Conservation (phyloP, 805 yeast species). For the Kluyveromyces dobzhanskii region DNA sequence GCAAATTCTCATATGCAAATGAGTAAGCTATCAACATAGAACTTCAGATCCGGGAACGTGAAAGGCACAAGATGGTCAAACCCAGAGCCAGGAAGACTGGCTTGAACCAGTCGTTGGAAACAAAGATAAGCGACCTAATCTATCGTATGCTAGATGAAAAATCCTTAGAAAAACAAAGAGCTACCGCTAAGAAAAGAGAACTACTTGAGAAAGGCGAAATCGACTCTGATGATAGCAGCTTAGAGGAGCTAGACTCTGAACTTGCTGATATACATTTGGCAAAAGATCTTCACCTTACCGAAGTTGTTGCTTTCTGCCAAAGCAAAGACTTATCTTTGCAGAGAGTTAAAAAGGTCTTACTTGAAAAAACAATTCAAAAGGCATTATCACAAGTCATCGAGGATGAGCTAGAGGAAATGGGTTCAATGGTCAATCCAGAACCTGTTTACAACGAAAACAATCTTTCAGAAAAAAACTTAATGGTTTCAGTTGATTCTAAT, state of each 20-base stretch:
- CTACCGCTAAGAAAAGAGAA: slow-evolving; percentile 19
- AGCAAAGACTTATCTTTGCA: slow-evolving; percentile 56
- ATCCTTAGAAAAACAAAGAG: slow-evolving; percentile 35
- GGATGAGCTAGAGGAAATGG: slow-evolving; percentile 54
- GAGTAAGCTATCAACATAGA: too few relatives aligned
- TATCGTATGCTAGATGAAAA: slow-evolving; percentile 52
- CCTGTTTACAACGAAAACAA: slow-evolving; percentile 19
- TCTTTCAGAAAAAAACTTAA: slow-evolving; percentile 32
- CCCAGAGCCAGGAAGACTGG: slow-evolving; percentile 20
- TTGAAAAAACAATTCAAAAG: slow-evolving; percentile 58
- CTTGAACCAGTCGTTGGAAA: slow-evolving; percentile 37
- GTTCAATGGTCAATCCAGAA: slow-evolving; percentile 6
- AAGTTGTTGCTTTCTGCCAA: slow-evolving; percentile 52
- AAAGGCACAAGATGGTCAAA: slow-evolving; percentile 30
- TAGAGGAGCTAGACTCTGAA: slow-evolving; percentile 16
- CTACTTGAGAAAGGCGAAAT: slow-evolving; percentile 9
- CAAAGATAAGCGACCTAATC: slow-evolving; percentile 47
- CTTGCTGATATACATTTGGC: slow-evolving; percentile 39
- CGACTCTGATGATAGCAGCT: slow-evolving; percentile 4
- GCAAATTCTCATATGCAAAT: too few relatives aligned
- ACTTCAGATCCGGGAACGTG: too few relatives aligned
- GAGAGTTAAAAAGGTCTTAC: slow-evolving; percentile 55
- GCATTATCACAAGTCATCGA: slow-evolving; percentile 46
- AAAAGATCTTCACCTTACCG: slow-evolving; percentile 42
- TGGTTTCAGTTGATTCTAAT: slow-evolving; percentile 61